Evolutionary conservation across 202 grass and related monocot genomes (phyloP), one percentile per base, ranked within the genome.

Genomic region (Carex sylvatica): DNA sequence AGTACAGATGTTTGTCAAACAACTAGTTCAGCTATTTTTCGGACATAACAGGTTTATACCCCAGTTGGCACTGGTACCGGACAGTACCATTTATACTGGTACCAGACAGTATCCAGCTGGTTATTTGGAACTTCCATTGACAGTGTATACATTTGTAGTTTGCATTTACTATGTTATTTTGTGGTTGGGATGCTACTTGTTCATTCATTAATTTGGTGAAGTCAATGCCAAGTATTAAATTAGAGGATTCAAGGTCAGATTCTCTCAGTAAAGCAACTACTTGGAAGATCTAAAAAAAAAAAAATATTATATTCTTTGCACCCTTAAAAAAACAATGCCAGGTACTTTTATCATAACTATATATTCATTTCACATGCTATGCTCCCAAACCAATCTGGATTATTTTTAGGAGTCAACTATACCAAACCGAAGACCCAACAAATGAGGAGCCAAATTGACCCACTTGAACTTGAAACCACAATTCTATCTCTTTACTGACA

Each of bases 131-230:
- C 16, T 18, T 76, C 56, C 49, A 35, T 75, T 52, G 24, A 56
- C 3, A 33, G 28, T 31, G 24, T 19, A 13, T 55, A 13, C 18
- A 8, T 28, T 16, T 70, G 0, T 70, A 18, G 38, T n/a, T 8
- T 56, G 5, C 8, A 2, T 16, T 51, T 14, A 15, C 5, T 15
- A 74, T 49, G 22, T 49, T 16, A 54, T 20, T 40, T 33, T 51
- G 6, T 52, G 46, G 16, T 65, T 68, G 70, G 78, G 80, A 64
- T 58, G 74, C 67, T 74, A 97, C 92, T 92, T 91, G 95, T 95
- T 92, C 91, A 98, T 80, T 98, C 95, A 75, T 98, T 98, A 72
- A 95, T 91, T 98, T 98, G 3, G 92, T 93, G 73, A 98, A 98
- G 86, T 98, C 96, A 51, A 98, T 92, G 38, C 86, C 95, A 38